Evolutionary conservation across 345 rosid genomes (phyloP), one percentile per base, ranked within the genome.

Genomic region (Gossypium turneri): DNA sequence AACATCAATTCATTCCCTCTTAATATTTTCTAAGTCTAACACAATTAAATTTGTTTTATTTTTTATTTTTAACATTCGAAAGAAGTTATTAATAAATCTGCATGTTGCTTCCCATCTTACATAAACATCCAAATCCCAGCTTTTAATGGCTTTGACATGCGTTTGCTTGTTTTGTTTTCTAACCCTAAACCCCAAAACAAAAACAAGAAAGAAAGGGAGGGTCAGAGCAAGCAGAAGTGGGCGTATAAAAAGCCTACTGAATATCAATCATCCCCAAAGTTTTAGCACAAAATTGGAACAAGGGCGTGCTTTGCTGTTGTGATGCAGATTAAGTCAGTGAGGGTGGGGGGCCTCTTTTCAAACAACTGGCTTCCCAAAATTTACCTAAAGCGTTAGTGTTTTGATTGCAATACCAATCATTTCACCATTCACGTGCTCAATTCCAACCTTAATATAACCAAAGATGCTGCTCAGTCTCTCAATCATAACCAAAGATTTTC

Each of bases 281-380:
- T 75, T 79, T 78, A 55, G 80, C 80, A 75, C 77, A 62, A 56
- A 79, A 44, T 68, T 47, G 77, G 87, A 74, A 79, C 87, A 78
- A 4, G 34, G 59, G 92, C 90, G 85, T 88, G 89, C 82, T 72
- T 76, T 80, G 25, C 86, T 75, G 78, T 84, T 84, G 81, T 74
- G 75, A 85, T 79, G 86, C 89, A 66, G 12, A 66, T 41, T 0
- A 11, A 20, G 43, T 29, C 12, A 57, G 61, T 57, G 61, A 27
- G 5, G 7, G 3, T 13, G 7, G 55, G 19, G 55, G 53, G 17
- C 55, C 67, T 34, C 57, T 9, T 0, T 48, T 12, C 12, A 24
- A 38, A 34, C 15, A 63, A n/a, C 69, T 65, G 69, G 16, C 16
- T 43, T 19, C 51, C 16, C 5, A 65, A 50, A 48, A 45, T 45